phyloP scores from a whole-genome alignment of 2,329 filamentous ascomycete genomes.

The Ustilaginoidea virens region DNA sequence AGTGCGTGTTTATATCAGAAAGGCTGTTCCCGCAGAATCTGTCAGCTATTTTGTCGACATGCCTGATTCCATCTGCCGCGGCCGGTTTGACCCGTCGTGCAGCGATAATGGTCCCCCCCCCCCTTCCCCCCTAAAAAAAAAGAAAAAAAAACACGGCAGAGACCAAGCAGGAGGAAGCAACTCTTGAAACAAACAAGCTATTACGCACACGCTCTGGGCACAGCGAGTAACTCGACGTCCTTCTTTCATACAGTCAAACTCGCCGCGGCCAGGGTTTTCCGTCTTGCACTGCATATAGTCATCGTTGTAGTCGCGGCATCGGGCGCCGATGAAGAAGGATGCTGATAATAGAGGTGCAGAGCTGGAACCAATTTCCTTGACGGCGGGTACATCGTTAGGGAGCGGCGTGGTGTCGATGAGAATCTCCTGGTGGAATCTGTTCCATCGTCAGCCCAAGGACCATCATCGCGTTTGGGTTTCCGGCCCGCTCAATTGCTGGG shows the following conservation, averaged over 20 bases:
- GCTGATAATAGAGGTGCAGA: conserved; percentile 87
- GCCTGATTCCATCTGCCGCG: too few relatives aligned
- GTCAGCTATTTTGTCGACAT: conserved; percentile 4
- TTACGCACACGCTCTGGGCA: conserved; percentile 81
- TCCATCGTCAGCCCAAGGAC: too few relatives aligned
- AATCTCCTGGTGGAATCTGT: conserved; percentile 84
- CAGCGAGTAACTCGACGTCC: conserved; percentile 92
- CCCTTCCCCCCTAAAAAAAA: background rate
- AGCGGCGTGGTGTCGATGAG: conserved; percentile 94
- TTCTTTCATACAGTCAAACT: conserved; percentile 91
- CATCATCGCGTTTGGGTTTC: background rate
- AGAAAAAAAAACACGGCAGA: too few relatives aligned
- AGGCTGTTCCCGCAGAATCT: conserved; percentile 37
- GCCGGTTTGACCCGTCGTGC: too few relatives aligned
- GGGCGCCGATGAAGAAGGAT: conserved; percentile 90
- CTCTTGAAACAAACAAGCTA: too few relatives aligned
- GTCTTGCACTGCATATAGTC: conserved; percentile 99
- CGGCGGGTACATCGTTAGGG: conserved; percentile 78
- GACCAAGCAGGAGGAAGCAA: too few relatives aligned
- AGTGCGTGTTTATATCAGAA: conserved; percentile 91
- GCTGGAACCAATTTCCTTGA: conserved; percentile 83
- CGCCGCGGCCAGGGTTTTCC: conserved; percentile 77
- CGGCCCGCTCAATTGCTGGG: background rate
- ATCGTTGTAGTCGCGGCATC: conserved; percentile 92
- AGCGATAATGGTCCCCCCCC: too few relatives aligned